phyloP scores from a whole-genome alignment of 345 rosid genomes.

The Citrus cavaleriei region DNA sequence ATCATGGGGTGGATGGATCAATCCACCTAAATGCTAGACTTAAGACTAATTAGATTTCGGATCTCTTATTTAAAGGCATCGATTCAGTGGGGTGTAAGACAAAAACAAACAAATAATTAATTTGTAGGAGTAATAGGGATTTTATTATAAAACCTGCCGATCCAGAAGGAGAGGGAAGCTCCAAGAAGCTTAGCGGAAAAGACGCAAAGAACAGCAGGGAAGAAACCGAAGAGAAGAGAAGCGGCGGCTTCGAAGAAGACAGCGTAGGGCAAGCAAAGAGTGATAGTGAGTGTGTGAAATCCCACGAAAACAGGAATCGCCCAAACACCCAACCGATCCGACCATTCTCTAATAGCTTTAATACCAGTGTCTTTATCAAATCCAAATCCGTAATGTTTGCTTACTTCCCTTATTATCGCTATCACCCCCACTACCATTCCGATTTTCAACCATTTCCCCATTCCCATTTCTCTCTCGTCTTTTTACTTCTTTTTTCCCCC shows the following conservation, averaged over 20 bases:
- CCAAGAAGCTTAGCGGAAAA: constrained; percentile 79
- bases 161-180: constrained; percentile 85
- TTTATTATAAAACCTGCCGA: constrained; percentile 61
- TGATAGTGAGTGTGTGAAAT: constrained; percentile 66
- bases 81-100: not conserved
- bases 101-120: not conserved
- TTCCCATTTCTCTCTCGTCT: not conserved
- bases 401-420: constrained; percentile 36
- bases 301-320: constrained; percentile 84
- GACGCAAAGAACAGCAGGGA: constrained; percentile 75
- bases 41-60: too few relatives aligned
- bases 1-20: too few relatives aligned
- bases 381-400: constrained; percentile 45
- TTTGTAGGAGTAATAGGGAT: too few relatives aligned
- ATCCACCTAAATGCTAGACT: too few relatives aligned
- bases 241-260: constrained; percentile 92
- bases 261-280: constrained; percentile 82
- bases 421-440: constrained; percentile 30
- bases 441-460: constrained; percentile 56
- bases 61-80: too few relatives aligned
- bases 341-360: constrained; percentile 42
- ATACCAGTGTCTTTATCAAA: constrained; percentile 61
- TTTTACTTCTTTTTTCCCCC: too few relatives aligned
- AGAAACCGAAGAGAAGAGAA: constrained; percentile 76
- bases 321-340: constrained; percentile 75